phyloP scores from a whole-genome alignment of 768 basidiomycete genomes.

The Inosperma sp. region DNA sequence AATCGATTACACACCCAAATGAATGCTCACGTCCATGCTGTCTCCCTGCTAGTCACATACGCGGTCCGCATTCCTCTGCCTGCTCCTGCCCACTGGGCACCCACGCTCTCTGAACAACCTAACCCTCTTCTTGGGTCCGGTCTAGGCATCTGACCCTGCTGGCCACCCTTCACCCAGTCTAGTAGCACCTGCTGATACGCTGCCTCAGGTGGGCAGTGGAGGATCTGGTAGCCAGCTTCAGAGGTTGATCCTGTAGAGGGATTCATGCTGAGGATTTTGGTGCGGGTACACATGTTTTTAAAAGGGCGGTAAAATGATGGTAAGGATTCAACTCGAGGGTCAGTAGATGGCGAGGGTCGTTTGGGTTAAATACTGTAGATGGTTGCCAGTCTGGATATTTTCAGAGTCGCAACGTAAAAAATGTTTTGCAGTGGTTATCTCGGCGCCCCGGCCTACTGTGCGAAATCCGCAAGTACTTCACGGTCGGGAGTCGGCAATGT shows the following conservation, averaged over 20 bases:
- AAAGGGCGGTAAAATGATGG: not conserved
- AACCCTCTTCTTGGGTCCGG: slow-evolving; percentile 9
- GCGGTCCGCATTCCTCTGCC: not conserved
- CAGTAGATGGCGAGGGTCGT: not conserved
- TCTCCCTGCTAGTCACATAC: not conserved
- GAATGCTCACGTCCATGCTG: not conserved
- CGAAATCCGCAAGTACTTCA: not conserved
- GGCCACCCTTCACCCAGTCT: slow-evolving; percentile 12
- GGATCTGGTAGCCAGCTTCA: slow-evolving; percentile 5
- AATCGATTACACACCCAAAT: not conserved
- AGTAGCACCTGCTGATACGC: slow-evolving; percentile 10
- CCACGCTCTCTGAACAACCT: slow-evolving; percentile 6
- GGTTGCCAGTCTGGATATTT: slow-evolving; percentile 3
- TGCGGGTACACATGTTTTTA: slow-evolving; percentile 4
- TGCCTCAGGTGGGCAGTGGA: slow-evolving; percentile 7
- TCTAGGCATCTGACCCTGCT: slow-evolving; percentile 12
- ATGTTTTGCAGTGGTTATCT: not conserved
- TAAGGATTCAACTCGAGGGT: not conserved
- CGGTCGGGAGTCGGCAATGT: not conserved
- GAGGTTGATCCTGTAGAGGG: not conserved
- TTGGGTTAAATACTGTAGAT: not conserved
- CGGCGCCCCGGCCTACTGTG: slow-evolving; percentile 8
- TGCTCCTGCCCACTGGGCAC: not conserved
- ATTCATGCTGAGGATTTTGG: not conserved
- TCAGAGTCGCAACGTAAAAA: not conserved